Percentiles rank a stretch among this genome's conserved stretches.
These are phyloP conservation scores for Suillus clintonianus DNA, from an alignment of 768 basidiomycete genomes.

Conservation along the genomic window DNA sequence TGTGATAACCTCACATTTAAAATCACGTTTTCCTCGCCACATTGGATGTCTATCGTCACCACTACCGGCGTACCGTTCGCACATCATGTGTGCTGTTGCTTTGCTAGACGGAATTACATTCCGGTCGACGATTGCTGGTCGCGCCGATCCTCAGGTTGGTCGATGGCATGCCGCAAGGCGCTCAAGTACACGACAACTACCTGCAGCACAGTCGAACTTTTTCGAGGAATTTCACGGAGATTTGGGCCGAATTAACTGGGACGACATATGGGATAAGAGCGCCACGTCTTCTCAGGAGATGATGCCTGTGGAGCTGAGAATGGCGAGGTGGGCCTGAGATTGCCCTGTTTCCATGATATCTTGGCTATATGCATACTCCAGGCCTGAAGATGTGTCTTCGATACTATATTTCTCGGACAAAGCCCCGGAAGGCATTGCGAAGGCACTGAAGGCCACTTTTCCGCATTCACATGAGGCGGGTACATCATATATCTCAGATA, in stretches of 20 bases:
- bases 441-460: constrained; percentile 41
- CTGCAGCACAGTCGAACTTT: constrained; percentile 3
- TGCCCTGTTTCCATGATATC: not conserved
- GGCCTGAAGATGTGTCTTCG: constrained; percentile 21
- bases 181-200: constrained; percentile 10
- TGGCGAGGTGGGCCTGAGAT: constrained; percentile 32
- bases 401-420: constrained; percentile 60
- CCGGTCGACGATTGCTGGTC: constrained; percentile 64
- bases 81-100: constrained; percentile 55
- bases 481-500: constrained; percentile 5
- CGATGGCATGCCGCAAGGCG: constrained; percentile 64
- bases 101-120: constrained; percentile 47
- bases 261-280: constrained; percentile 48
- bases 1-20: constrained; percentile 40
- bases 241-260: constrained; percentile 44
- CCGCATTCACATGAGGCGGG: constrained; percentile 52
- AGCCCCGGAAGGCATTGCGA: constrained; percentile 56
- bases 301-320: constrained; percentile 42
- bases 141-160: constrained; percentile 62
- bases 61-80: constrained; percentile 28
- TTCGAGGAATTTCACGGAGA: constrained; percentile 6
- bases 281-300: constrained; percentile 5
- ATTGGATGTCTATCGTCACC: constrained; percentile 68
- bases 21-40: constrained; percentile 40
- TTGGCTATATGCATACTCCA: constrained; percentile 5